Evolutionary conservation across 192 early-diverging fungal genomes (phyloP).

Genomic region (Entophlyctis luteolus): DNA sequence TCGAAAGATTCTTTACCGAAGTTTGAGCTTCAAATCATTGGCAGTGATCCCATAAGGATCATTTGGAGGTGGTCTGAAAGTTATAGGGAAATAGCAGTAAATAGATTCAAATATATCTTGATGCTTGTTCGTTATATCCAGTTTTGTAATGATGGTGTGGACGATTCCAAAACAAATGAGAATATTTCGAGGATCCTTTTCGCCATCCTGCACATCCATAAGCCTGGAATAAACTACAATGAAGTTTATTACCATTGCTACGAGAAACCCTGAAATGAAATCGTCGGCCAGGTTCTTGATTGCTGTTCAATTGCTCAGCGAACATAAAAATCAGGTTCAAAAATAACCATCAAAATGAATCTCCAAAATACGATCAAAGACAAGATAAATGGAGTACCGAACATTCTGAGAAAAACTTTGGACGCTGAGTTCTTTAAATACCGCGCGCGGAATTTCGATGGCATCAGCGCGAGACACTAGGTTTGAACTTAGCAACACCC

Average conservation of each 20-base stretch:
- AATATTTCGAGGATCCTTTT: constrained; percentile 97
- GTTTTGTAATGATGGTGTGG: constrained; percentile 61
- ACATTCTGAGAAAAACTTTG: constrained; percentile 87
- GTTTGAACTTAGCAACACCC: constrained; percentile 31
- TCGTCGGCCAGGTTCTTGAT: constrained; percentile 22
- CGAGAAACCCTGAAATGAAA: constrained; percentile 27
- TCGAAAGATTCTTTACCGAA: constrained; percentile 50
- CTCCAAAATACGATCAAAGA: constrained; percentile 69
- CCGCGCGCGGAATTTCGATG: constrained; percentile 34
- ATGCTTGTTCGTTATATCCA: constrained; percentile 71
- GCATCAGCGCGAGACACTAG: constrained; percentile 19
- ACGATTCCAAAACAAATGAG: constrained; percentile 80
- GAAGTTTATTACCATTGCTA: constrained; percentile 58
- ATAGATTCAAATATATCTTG: constrained; percentile 92
- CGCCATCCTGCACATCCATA: constrained; percentile 88
- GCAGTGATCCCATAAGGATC: constrained; percentile 94
- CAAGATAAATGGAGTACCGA: constrained; percentile 66
- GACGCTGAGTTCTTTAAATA: constrained; percentile 83
- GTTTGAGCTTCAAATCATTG: constrained; percentile 77
- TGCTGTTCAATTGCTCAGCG: neutral
- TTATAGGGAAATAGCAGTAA: constrained; percentile 99
- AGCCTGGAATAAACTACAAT: constrained; percentile 73
- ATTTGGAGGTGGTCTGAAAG: constrained; percentile 91
- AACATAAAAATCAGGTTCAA: neutral
- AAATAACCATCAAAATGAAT: constrained; percentile 50